phyloP scores from a whole-genome alignment of 2,329 filamentous ascomycete species.

The Gyromitra esculenta region DNA sequence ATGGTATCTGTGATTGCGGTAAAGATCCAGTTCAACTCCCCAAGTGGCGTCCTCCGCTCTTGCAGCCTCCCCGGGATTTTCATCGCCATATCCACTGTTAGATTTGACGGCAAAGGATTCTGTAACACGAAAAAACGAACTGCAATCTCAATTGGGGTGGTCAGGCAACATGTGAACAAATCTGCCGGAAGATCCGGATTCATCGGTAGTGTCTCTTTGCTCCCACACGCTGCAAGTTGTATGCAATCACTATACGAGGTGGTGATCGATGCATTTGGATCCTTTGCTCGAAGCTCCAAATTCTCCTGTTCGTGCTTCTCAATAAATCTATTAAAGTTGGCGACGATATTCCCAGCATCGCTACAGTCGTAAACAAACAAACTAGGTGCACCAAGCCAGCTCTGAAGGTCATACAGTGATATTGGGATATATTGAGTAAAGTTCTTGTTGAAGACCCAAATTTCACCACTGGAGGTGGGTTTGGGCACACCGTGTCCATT shows the following conservation, averaged over 20 bases:
- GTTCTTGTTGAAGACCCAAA: conserved; percentile 99
- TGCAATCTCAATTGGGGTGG: conserved; percentile 97
- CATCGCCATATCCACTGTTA: conserved; percentile 83
- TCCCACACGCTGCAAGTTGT: conserved; percentile 88
- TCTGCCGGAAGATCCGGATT: conserved; percentile 94
- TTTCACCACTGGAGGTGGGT: conserved; percentile 92
- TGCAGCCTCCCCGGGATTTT: conserved; percentile 91
- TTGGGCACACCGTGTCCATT: conserved; percentile 98
- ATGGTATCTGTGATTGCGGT: conserved; percentile 99
- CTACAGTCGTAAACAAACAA: conserved; percentile 99
- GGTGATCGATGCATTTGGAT: conserved; percentile 72
- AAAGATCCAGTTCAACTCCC: conserved; percentile 99
- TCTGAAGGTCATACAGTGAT: conserved; percentile 91
- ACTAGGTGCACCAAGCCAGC: conserved; percentile 93
- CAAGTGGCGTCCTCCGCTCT: conserved; percentile 89
- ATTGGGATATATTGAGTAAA: conserved; percentile 99
- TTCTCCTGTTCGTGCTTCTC: conserved; percentile 95
- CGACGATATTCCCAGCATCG: conserved; percentile 92
- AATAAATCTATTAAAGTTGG: conserved; percentile 92
- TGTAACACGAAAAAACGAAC: conserved; percentile 95
- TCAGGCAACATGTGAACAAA: conserved; percentile 93
- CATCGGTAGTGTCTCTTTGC: conserved; percentile 91
- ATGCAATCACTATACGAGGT: conserved; percentile 82
- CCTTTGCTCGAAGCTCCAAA: conserved; percentile 75
- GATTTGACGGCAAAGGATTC: conserved; percentile 75